Percentiles rank a stretch among this genome's conserved stretches.
Evolutionary conservation across 2,329 filamentous ascomycete species (phyloP).

Genomic region (Ophiognomonia clavigignenti-juglandacearum): DNA sequence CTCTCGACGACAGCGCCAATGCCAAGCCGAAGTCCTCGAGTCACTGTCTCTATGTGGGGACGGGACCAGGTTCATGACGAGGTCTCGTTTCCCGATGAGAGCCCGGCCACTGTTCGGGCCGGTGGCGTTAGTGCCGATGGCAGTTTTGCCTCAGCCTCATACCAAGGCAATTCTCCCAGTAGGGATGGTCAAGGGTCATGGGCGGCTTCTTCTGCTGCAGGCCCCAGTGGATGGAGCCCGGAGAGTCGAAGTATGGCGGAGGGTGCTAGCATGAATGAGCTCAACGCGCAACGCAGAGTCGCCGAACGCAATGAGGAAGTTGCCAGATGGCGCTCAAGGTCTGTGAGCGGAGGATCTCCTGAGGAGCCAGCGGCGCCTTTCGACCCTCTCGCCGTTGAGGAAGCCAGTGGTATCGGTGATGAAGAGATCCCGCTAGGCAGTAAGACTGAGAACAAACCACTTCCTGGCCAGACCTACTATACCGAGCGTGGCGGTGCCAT

Average conservation of each 20-base stretch:
- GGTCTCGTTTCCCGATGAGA: slow-evolving; percentile 31
- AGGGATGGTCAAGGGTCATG: slow-evolving; percentile 39
- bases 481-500: slow-evolving; percentile 34
- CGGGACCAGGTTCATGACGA: slow-evolving; percentile 32
- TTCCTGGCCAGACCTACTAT: slow-evolving; percentile 47
- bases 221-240: slow-evolving; percentile 44
- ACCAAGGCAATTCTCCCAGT: slow-evolving; percentile 19
- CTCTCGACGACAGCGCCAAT: slow-evolving; percentile 35
- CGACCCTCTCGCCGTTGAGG: slow-evolving; percentile 17
- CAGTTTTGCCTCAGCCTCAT: slow-evolving; percentile 22
- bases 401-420: slow-evolving; percentile 33
- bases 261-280: slow-evolving; percentile 45
- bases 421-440: slow-evolving; percentile 40
- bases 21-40: slow-evolving; percentile 45
- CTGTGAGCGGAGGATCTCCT: slow-evolving; percentile 14
- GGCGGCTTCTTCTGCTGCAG: slow-evolving; percentile 33
- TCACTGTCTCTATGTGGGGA: slow-evolving; percentile 54
- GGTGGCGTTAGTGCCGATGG: slow-evolving; percentile 30
- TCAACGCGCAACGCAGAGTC: slow-evolving; percentile 34
- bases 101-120: slow-evolving; percentile 29
- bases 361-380: slow-evolving; percentile 19
- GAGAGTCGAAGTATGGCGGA: slow-evolving; percentile 37
- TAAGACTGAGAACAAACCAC: slow-evolving; percentile 44
- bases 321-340: slow-evolving; percentile 43
- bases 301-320: slow-evolving; percentile 46